These are phyloP conservation scores for Colletotrichum karsti DNA, from an alignment of 2,329 filamentous ascomycete genomes.

Conservation along the genomic window DNA sequence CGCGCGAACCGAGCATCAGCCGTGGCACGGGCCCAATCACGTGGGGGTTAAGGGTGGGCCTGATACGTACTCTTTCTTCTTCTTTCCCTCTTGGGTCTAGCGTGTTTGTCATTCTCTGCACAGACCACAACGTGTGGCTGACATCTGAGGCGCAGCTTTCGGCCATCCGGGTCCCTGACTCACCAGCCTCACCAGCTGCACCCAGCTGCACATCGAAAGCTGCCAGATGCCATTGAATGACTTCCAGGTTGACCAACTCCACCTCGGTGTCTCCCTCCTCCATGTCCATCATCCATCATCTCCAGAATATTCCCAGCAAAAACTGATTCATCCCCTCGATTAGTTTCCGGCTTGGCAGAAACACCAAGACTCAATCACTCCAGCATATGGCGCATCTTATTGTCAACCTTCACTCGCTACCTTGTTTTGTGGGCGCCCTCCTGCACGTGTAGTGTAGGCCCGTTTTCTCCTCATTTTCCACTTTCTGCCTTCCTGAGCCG, in stretches of 20 bases:
- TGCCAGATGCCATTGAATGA: neutral
- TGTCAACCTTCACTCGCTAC: neutral
- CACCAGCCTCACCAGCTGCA: neutral
- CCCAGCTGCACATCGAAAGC: neutral
- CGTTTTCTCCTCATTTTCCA: neutral
- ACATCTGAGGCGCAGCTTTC: neutral
- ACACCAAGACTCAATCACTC: neutral
- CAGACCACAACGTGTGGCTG: neutral
- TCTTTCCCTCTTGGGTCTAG: too few relatives aligned
- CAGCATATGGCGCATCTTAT: neutral
- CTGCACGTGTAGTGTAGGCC: too few relatives aligned
- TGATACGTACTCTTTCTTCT: too few relatives aligned
- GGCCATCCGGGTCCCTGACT: neutral
- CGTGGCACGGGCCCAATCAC: conserved; percentile 14
- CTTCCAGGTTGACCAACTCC: neutral
- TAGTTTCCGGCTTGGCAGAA: conserved; percentile 27
- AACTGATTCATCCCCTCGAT: too few relatives aligned
- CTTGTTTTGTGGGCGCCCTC: neutral
- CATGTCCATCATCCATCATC: neutral
- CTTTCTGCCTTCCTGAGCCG: neutral
- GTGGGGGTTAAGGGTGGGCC: neutral
- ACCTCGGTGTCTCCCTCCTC: neutral
- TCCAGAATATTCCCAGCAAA: too few relatives aligned
- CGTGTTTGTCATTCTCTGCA: neutral
- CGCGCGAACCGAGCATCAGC: neutral